These are phyloP conservation scores for Heterobasidion occidentale DNA, from an alignment of 1,284 basidiomycete species.

Conservation along the genomic window DNA sequence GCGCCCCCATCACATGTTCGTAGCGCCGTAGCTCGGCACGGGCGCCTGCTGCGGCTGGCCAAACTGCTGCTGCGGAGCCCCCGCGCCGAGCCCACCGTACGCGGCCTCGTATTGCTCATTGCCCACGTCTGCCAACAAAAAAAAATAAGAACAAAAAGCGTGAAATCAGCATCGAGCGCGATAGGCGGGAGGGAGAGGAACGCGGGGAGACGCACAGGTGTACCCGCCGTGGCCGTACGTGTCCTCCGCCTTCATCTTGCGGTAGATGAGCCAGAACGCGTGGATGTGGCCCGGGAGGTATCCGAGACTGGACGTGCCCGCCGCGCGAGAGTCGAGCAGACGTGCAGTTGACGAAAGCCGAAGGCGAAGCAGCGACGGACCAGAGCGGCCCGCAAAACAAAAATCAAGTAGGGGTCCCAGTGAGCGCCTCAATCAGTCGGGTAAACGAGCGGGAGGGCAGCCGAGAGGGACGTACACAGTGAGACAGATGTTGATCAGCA, in stretches of 20 bases:
- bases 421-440: not conserved
- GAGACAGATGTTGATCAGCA: constrained; percentile 73
- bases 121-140: constrained; percentile 38
- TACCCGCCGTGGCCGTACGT: constrained; percentile 46
- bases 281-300: constrained; percentile 68
- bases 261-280: constrained; percentile 46
- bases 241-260: constrained; percentile 56
- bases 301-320: constrained; percentile 42
- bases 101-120: constrained; percentile 39
- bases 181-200: not conserved
- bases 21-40: constrained; percentile 8
- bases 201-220: constrained; percentile 26
- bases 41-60: not conserved
- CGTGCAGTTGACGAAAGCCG: too few species aligned
- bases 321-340: too few species aligned
- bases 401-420: not conserved
- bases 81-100: not conserved
- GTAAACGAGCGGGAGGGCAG: not conserved
- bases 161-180: not conserved
- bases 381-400: not conserved
- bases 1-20: not conserved
- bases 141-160: not conserved
- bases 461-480: constrained; percentile 44
- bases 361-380: too few species aligned
- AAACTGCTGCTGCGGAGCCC: not conserved